A percentile compares a stretch with the other conserved stretches of the same genome.
Evolutionary conservation across 2,329 filamentous ascomycete species (phyloP).

Genomic region (Colletotrichum endophyticum): DNA sequence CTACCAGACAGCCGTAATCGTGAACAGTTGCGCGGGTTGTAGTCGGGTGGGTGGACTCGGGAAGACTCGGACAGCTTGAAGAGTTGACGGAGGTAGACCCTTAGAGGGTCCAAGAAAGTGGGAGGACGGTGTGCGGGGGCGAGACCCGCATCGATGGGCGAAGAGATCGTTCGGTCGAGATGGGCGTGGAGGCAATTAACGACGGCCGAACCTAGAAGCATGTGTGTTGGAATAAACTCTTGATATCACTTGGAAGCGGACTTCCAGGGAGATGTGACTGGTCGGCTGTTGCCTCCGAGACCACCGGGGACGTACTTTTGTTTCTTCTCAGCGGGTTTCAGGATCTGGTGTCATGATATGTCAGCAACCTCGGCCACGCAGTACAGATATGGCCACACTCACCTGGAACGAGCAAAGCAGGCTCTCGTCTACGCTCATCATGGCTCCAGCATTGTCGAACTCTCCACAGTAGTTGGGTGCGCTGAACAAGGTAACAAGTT

Average conservation of each 20-base stretch:
- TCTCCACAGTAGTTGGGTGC: slow-evolving; percentile 99
- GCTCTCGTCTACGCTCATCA: slow-evolving; percentile 99
- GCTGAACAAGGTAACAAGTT: slow-evolving; percentile 96
- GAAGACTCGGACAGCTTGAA: slow-evolving; percentile 20
- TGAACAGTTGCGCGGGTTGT: slow-evolving; percentile 24
- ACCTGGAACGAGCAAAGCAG: slow-evolving; percentile 99
- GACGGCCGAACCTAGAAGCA: slow-evolving; percentile 94
- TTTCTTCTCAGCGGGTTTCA: slow-evolving; percentile 99
- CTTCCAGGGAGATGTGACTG: slow-evolving; percentile 72
- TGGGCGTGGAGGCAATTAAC: slow-evolving; percentile 63
- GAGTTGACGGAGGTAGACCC: slow-evolving; percentile 4
- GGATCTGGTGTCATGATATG: slow-evolving; percentile 67
- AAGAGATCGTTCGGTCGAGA: slow-evolving; percentile 2
- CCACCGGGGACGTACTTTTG: slow-evolving; percentile 95
- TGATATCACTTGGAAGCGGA: slow-evolving; percentile 67
- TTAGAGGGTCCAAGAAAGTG: background rate
- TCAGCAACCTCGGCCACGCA: slow-evolving; percentile 4
- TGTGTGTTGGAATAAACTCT: slow-evolving; percentile 74
- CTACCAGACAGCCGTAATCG: slow-evolving; percentile 26
- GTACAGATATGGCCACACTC: slow-evolving; percentile 25
- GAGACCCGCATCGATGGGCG: background rate
- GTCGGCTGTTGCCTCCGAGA: slow-evolving; percentile 71
- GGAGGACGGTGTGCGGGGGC: slow-evolving; percentile 3
- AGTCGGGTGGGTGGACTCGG: slow-evolving; percentile 18
- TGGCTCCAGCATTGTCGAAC: slow-evolving; percentile 98